Percentiles rank a stretch among this genome's conserved stretches.
These are phyloP conservation scores for Pythium plurisporium DNA, from an alignment of 352 stramenopile species.

Conservation along the genomic window DNA sequence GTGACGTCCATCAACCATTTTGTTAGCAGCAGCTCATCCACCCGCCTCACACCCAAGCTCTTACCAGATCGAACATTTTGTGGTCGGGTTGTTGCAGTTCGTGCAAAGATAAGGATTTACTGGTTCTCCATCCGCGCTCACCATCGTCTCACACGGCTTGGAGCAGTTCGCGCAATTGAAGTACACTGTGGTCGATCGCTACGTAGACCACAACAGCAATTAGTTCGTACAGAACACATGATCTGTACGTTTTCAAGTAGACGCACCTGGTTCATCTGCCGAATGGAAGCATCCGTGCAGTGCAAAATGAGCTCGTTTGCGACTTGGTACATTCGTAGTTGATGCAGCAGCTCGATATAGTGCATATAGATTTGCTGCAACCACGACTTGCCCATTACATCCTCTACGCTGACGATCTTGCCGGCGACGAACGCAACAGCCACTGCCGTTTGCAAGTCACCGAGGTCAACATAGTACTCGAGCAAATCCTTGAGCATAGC, in stretches of 20 bases:
- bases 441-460: conserved; percentile 83
- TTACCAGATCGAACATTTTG: conserved; percentile 85
- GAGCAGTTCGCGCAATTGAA: conserved; percentile 79
- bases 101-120: conserved; percentile 45
- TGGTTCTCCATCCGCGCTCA: conserved; percentile 24
- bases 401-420: conserved; percentile 69
- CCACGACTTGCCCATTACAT: conserved; percentile 81
- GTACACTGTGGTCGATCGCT: conserved; percentile 88
- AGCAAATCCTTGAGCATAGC: conserved; percentile 82
- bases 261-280: conserved; percentile 88
- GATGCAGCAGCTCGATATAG: conserved; percentile 86
- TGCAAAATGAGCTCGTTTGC: conserved; percentile 85
- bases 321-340: conserved; percentile 83
- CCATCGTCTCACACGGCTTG: conserved; percentile 54
- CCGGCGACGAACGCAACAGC: conserved; percentile 70
- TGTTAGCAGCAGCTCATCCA: too few species aligned
- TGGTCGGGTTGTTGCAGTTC: conserved; percentile 70
- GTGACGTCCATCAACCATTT: background rate
- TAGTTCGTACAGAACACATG: background rate
- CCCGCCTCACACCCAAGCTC: too few species aligned
- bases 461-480: conserved; percentile 82
- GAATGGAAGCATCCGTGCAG: conserved; percentile 80
- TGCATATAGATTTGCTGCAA: conserved; percentile 90
- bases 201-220: background rate
- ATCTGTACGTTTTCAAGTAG: background rate